Conservation (phyloP, 2,329 filamentous ascomycete genomes). For the Colletotrichum echinochloae region DNA sequence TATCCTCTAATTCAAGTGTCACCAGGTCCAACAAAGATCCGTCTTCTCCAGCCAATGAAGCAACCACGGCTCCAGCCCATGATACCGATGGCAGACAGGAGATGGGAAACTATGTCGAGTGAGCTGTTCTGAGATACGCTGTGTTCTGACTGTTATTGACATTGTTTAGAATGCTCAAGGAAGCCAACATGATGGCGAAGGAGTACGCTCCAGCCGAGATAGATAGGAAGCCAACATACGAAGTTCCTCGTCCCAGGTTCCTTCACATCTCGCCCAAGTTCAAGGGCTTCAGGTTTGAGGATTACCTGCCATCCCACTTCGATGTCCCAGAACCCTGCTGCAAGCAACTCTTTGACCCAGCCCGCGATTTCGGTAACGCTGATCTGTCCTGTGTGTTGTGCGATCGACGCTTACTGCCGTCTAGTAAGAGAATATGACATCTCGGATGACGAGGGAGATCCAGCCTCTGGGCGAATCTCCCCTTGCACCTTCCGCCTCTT, state of each 20-base stretch:
- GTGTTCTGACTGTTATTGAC: background rate
- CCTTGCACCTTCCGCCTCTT: conserved; percentile 56
- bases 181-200: conserved; percentile 13
- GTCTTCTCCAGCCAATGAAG: background rate
- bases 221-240: conserved; percentile 29
- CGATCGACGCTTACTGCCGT: background rate
- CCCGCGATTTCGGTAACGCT: conserved; percentile 28
- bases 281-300: conserved; percentile 24
- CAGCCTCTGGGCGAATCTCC: conserved; percentile 52
- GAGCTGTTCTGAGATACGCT: background rate
- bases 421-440: conserved; percentile 45
- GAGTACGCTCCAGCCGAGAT: conserved; percentile 30
- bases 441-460: conserved; percentile 56
- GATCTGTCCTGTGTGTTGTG: background rate
- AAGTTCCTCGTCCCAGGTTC: conserved; percentile 40
- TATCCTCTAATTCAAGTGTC: background rate
- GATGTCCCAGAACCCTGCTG: background rate
- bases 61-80: background rate
- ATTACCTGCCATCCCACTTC: conserved; percentile 16
- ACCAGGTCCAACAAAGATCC: background rate
- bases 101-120: conserved; percentile 20
- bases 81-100: background rate
- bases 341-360: conserved; percentile 21
- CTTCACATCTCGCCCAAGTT: conserved; percentile 35
- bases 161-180: conserved; percentile 29